These are phyloP conservation scores for Clonostachys rhizophaga DNA, from an alignment of 2,329 filamentous ascomycete species.

Conservation along the genomic window DNA sequence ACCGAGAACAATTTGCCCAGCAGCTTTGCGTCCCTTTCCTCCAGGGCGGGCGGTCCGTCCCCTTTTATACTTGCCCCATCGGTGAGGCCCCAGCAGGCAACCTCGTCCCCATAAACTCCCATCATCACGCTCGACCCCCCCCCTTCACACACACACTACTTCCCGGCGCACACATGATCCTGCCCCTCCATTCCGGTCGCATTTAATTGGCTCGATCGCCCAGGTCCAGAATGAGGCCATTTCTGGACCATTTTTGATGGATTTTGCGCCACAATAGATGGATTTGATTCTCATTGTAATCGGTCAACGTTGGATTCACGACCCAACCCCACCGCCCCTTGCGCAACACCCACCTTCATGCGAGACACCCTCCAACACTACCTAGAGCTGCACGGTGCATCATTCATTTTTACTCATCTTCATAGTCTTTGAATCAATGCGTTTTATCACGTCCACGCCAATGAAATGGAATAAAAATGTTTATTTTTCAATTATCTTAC, in stretches of 20 bases:
- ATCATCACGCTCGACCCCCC: no score
- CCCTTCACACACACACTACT: not conserved
- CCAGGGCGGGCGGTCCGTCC: not conserved
- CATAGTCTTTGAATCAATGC: not conserved
- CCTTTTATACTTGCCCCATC: slow-evolving; percentile 4
- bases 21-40: not conserved
- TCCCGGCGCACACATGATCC: not conserved
- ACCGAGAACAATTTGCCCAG: not conserved
- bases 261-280: not conserved
- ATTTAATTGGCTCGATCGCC: not conserved
- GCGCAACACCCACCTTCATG: not conserved
- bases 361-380: not conserved
- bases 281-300: not conserved
- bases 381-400: not conserved
- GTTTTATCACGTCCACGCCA: no score
- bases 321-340: not conserved
- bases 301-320: not conserved
- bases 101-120: no score
- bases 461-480: not conserved
- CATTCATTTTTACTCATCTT: not conserved
- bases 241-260: not conserved
- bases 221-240: not conserved
- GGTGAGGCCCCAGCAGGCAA: no score
- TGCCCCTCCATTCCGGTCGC: slow-evolving; percentile 1
- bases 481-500: slow-evolving; percentile 2